Conservation (phyloP, 2,329 filamentous ascomycete genomes). For the Cercospora sesami region DNA sequence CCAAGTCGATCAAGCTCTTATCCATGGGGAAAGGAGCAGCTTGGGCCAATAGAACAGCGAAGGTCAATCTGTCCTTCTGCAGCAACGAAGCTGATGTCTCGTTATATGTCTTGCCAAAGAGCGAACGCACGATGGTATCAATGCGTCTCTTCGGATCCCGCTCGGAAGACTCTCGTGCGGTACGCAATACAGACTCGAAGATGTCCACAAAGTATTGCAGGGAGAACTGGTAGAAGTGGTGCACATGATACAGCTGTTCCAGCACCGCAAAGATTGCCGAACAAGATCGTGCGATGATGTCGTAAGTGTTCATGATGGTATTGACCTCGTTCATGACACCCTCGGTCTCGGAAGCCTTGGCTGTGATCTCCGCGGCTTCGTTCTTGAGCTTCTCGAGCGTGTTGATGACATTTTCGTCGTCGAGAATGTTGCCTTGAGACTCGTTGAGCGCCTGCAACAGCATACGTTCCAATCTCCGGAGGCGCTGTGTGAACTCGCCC, state of each 20-base stretch:
- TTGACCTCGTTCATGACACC: constrained; percentile 98
- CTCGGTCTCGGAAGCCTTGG: constrained; percentile 94
- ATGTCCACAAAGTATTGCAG: constrained; percentile 98
- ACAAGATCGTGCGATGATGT: constrained; percentile 88
- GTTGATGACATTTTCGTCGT: constrained; percentile 97
- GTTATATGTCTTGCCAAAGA: constrained; percentile 89
- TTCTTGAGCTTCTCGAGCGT: constrained; percentile 97
- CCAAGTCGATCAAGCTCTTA: constrained; percentile 78
- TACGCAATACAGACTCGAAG: constrained; percentile 85
- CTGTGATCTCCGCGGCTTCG: constrained; percentile 91
- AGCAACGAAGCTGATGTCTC: constrained; percentile 89
- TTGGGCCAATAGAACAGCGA: constrained; percentile 92
- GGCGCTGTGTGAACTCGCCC: constrained; percentile 98
- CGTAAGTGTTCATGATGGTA: constrained; percentile 91
- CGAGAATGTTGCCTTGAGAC: constrained; percentile 94
- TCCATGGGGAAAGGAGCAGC: constrained; percentile 97
- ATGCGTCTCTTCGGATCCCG: constrained; percentile 63
- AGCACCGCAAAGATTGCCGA: constrained; percentile 96
- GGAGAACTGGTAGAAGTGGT: constrained; percentile 99
- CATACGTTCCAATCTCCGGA: constrained; percentile 91
- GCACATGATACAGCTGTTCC: constrained; percentile 95
- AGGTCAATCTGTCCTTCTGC: constrained; percentile 89
- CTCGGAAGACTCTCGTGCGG: constrained; percentile 72
- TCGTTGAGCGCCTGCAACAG: constrained; percentile 94
- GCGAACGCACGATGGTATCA: constrained; percentile 84